phyloP scores from a whole-genome alignment of 1,284 basidiomycete genomes.

The Cutaneotrichosporon curvatum region DNA sequence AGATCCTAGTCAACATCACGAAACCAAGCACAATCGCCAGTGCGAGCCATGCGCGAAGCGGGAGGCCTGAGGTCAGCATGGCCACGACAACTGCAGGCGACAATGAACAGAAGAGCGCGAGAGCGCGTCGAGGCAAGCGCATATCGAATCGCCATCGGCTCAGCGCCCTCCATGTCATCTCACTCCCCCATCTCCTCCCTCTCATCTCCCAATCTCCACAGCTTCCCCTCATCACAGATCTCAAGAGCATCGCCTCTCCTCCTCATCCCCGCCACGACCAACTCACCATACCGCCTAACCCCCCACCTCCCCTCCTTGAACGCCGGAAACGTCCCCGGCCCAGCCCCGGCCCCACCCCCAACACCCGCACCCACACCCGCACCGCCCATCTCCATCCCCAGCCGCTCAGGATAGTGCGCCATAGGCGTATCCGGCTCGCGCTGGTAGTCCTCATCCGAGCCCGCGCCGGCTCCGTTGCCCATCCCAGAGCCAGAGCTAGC shows the following conservation, averaged over 20 bases:
- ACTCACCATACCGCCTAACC: constrained; percentile 7
- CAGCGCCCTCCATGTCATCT: too few relatives aligned
- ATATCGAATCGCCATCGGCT: too few relatives aligned
- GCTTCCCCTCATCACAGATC: too few relatives aligned
- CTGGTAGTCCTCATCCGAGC: too few relatives aligned
- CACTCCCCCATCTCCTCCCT: too few relatives aligned
- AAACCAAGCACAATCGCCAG: constrained; percentile 26
- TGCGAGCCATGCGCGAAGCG: constrained; percentile 32
- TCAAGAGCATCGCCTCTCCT: background rate
- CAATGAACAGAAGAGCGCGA: too few relatives aligned
- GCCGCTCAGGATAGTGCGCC: constrained; percentile 13
- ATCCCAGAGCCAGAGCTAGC: too few relatives aligned
- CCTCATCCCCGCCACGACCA: background rate
- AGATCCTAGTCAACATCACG: constrained; percentile 27
- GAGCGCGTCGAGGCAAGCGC: too few relatives aligned
- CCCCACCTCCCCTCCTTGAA: too few relatives aligned
- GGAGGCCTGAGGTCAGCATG: constrained; percentile 23
- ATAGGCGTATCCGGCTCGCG: constrained; percentile 16
- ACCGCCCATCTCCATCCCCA: constrained; percentile 1
- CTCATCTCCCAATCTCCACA: background rate
- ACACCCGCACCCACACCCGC: background rate
- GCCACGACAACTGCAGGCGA: too few relatives aligned
- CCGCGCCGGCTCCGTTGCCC: too few relatives aligned
- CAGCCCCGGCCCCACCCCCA: background rate
- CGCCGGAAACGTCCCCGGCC: too few relatives aligned